Evolutionary conservation across 2,329 filamentous ascomycete species (phyloP).

Genomic region (Aspergillus tamarii): DNA sequence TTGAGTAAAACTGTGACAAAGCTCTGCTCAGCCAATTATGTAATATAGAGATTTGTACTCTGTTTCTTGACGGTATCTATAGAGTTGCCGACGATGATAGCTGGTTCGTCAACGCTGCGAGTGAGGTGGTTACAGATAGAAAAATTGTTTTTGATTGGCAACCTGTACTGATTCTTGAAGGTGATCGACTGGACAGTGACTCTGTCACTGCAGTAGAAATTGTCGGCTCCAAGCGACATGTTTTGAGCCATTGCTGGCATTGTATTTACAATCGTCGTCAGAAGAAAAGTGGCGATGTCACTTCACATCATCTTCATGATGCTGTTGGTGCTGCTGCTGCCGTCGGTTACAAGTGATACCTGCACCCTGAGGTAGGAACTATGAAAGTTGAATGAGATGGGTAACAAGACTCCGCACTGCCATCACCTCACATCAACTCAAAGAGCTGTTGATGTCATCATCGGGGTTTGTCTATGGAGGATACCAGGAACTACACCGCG

Average conservation of each 20-base stretch:
- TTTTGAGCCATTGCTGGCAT: slow-evolving; percentile 23
- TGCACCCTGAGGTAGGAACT: no score
- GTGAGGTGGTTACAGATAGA: slow-evolving; percentile 21
- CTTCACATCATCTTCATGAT: no score
- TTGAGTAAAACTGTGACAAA: slow-evolving; percentile 29
- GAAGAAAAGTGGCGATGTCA: no score
- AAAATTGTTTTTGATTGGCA: slow-evolving; percentile 22
- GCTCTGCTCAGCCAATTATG: slow-evolving; percentile 29
- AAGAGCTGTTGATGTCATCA: no score
- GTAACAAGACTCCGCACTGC: no score
- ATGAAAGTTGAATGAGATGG: no score
- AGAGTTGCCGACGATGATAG: slow-evolving; percentile 29
- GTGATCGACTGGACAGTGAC: slow-evolving; percentile 22
- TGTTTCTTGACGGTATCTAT: slow-evolving; percentile 33
- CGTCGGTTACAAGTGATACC: no score
- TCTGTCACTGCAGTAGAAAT: slow-evolving; percentile 29
- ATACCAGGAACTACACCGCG: no score
- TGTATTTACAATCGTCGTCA: no score
- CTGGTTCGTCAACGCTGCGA: slow-evolving; percentile 13
- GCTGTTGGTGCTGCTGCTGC: no score
- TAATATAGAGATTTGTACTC: slow-evolving; percentile 27
- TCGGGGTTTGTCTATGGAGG: no score
- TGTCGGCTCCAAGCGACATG: slow-evolving; percentile 28
- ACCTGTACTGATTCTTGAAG: slow-evolving; percentile 23
- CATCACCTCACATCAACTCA: no score